phyloP scores from a whole-genome alignment of 208 protist genomes.

The Acanthamoeba quina region DNA sequence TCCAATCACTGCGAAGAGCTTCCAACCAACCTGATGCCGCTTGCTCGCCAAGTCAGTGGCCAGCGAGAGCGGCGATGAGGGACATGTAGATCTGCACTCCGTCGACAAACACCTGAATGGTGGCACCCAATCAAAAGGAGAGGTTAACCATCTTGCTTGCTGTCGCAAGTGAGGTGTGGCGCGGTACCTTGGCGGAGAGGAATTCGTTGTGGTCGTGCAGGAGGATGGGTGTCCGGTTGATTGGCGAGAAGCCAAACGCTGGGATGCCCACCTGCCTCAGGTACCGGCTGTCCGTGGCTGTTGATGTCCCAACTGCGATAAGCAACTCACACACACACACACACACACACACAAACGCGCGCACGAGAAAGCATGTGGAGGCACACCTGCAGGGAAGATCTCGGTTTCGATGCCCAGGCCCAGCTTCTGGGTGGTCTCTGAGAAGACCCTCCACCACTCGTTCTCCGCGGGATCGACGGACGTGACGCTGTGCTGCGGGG shows the following conservation, averaged over 20 bases:
- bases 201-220: constrained; percentile 93
- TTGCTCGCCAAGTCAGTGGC: too few relatives aligned
- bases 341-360: background rate
- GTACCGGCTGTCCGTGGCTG: constrained; percentile 87
- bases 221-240: constrained; percentile 89
- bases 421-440: background rate
- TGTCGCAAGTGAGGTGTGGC: background rate
- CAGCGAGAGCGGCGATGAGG: constrained; percentile 43
- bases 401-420: constrained; percentile 79
- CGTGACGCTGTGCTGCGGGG: constrained; percentile 77
- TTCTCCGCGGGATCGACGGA: constrained; percentile 69
- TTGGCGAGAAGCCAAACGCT: constrained; percentile 90
- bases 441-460: constrained; percentile 80
- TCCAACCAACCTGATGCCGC: too few relatives aligned
- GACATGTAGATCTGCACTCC: constrained; percentile 44
- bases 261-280: constrained; percentile 85
- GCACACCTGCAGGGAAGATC: constrained; percentile 87
- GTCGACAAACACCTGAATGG: constrained; percentile 24
- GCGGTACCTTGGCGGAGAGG: constrained; percentile 78
- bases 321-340: background rate
- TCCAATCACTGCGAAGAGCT: background rate
- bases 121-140: background rate
- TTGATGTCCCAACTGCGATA: background rate
- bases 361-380: background rate
- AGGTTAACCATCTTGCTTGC: too few relatives aligned